A percentile compares a stretch with the other conserved stretches of the same genome.
Evolutionary conservation across 164 flowering plant genomes (phyloP).

Genomic region (Amborella trichopoda): DNA sequence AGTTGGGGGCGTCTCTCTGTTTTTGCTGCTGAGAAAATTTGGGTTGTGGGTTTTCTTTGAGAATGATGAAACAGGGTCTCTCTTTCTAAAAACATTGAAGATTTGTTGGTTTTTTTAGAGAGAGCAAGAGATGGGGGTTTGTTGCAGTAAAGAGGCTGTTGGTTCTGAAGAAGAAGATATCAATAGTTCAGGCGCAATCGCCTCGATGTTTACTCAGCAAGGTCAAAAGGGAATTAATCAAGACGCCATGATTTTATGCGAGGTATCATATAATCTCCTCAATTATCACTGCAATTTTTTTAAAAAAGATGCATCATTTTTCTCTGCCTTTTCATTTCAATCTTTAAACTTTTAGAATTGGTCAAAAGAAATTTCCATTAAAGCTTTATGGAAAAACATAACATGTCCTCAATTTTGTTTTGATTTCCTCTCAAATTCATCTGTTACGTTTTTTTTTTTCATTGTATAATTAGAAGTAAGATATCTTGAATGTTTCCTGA

Average conservation of each 20-base stretch:
- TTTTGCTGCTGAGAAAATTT: not conserved
- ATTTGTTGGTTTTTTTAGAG: no score
- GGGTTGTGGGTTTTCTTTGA: not conserved
- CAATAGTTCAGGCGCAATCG: slow-evolving; percentile 31
- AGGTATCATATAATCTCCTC: slow-evolving; percentile 28
- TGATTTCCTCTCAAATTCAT: not conserved
- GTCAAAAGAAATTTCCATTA: no score
- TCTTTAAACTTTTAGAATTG: not conserved
- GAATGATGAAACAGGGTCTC: no score
- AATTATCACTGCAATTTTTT: not conserved
- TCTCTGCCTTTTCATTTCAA: not conserved
- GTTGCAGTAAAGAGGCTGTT: slow-evolving; percentile 28
- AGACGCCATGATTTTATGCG: slow-evolving; percentile 88
- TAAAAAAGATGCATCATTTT: not conserved
- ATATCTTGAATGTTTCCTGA: not conserved
- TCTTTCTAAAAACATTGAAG: no score
- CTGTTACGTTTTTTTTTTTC: not conserved
- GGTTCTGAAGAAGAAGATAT: slow-evolving; percentile 13
- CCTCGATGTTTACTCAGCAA: slow-evolving; percentile 51
- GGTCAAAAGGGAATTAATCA: slow-evolving; percentile 81
- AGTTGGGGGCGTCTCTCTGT: no score
- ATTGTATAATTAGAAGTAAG: no score
- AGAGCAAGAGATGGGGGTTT: slow-evolving; percentile 43
- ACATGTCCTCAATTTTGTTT: no score
- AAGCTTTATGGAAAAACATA: no score